These are phyloP conservation scores for Apostasia shenzhenica DNA, from an alignment of 106 monocot species.

Conservation along the genomic window DNA sequence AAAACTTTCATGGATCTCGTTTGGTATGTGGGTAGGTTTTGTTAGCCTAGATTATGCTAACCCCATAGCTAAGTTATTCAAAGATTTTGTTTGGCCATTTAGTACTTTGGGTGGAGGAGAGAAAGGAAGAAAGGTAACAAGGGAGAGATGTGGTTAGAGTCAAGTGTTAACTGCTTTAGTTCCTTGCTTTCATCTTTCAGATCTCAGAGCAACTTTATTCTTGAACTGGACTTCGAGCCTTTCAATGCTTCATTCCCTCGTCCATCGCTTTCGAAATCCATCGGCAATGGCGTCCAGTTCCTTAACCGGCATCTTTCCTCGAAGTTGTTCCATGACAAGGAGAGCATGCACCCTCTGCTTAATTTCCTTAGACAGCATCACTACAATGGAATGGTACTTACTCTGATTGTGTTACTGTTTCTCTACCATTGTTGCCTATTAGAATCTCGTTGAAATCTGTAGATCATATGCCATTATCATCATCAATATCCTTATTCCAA, in stretches of 20 bases:
- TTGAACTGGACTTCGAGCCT: slow-evolving; percentile 59
- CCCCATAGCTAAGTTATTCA: too few relatives aligned
- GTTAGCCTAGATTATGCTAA: too few relatives aligned
- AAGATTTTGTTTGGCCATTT: too few relatives aligned
- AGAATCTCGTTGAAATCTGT: too few relatives aligned
- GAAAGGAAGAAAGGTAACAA: too few relatives aligned
- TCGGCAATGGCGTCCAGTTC: slow-evolving; percentile 99
- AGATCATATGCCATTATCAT: too few relatives aligned
- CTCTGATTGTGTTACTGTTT: too few relatives aligned
- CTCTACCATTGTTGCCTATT: too few relatives aligned
- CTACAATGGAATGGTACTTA: slow-evolving; percentile 85
- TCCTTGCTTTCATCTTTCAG: background rate
- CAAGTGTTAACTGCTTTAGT: background rate
- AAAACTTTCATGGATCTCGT: background rate
- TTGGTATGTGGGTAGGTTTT: too few relatives aligned
- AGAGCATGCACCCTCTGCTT: slow-evolving; percentile 90
- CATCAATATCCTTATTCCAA: too few relatives aligned
- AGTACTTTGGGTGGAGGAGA: too few relatives aligned
- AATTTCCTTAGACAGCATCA: slow-evolving; percentile 82
- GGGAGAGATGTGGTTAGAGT: too few relatives aligned
- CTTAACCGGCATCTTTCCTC: slow-evolving; percentile 95
- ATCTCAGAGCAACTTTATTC: slow-evolving; percentile 17
- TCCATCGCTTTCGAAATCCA: slow-evolving; percentile 82
- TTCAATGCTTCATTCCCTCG: slow-evolving; percentile 96
- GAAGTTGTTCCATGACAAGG: slow-evolving; percentile 89